phyloP scores from a whole-genome alignment of 306 rosid genomes.

The Dryas drummondii region DNA sequence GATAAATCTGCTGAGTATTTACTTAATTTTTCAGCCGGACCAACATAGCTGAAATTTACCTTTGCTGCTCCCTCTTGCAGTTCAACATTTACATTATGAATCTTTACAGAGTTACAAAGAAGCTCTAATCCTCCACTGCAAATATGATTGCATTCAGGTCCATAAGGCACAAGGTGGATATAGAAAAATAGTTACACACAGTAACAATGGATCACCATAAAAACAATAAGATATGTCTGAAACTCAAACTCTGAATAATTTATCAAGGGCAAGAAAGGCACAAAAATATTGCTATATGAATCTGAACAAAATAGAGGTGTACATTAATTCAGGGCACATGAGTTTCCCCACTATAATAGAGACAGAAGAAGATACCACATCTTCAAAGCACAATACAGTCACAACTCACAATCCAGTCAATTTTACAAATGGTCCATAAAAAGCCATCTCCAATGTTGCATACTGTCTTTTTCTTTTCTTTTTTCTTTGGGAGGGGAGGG shows the following conservation, averaged over 20 bases:
- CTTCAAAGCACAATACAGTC: not conserved
- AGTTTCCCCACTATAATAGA: not conserved
- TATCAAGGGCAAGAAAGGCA: not conserved
- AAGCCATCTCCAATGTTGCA: not conserved
- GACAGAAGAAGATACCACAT: not conserved
- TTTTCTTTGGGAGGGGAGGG: not conserved
- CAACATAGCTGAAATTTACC: slow-evolving; percentile 34
- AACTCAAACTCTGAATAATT: not conserved
- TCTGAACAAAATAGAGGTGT: not conserved
- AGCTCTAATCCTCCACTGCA: slow-evolving; percentile 91
- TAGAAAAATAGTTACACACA: too few relatives aligned
- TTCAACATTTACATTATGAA: slow-evolving; percentile 65
- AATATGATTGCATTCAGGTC: slow-evolving; percentile 19
- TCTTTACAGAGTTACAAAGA: slow-evolving; percentile 85
- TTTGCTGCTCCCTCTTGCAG: slow-evolving; percentile 50
- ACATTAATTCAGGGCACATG: not conserved
- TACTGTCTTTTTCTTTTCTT: not conserved
- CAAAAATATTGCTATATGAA: not conserved
- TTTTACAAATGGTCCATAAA: not conserved
- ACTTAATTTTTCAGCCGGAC: not conserved
- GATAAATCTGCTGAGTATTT: not conserved
- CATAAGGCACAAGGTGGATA: not conserved
- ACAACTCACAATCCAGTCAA: not conserved
- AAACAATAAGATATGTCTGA: not conserved
- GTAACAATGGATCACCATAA: not conserved